Base-by-base conservation (phyloP, 1,284 basidiomycete species). In the Trichosporon coremiiforme region DNA sequence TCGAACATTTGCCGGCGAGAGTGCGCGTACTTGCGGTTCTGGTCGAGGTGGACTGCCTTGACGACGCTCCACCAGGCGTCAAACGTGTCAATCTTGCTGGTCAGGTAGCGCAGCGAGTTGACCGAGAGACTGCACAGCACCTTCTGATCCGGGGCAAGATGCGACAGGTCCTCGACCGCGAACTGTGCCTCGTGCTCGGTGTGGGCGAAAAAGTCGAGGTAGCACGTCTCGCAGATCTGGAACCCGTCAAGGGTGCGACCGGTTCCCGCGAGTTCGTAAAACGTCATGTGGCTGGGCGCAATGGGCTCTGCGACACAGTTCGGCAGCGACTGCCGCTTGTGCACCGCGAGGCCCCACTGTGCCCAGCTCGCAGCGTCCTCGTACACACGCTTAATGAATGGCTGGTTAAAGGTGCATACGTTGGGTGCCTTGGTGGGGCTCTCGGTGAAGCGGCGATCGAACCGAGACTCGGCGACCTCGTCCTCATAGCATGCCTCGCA, bases 401-500 rank as follows among this genome's bases (percentile, higher is more conserved):
- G 57, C 57, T 35, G 57, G 57, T 62, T 62, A 31, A 62, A 62
- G 15, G 57, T 62, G 57, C 57, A 62, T 1, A 62, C 29, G 17
- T 62, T 33, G 29, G 57, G 57, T 6, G 29, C 57, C 29, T 62
- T 35, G 25, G 3, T 20, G 29, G 31, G 8, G 33, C 57, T 62
- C 8, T 31, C 29, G 13, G 29, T 62, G 57, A 62, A 62, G 31
- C 57, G 57, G 15, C 31, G 57, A 31, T 62, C 57, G 57, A 62
- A 62, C 15, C 31, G 29, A 7, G 57, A 62, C 17, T 29, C 57
- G 17, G 22, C 57, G 13, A 62, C 57, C 8, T 62, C 57, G 31
- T 62, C 57, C 57, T 62, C 57, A 17, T 35, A 62, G 57, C 57
- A 62, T n/a, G 57, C 57, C 17, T 62, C 57, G 57, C 57, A 62